Base-by-base conservation (phyloP, 768 basidiomycete species). In the Calocybe cyanea region DNA sequence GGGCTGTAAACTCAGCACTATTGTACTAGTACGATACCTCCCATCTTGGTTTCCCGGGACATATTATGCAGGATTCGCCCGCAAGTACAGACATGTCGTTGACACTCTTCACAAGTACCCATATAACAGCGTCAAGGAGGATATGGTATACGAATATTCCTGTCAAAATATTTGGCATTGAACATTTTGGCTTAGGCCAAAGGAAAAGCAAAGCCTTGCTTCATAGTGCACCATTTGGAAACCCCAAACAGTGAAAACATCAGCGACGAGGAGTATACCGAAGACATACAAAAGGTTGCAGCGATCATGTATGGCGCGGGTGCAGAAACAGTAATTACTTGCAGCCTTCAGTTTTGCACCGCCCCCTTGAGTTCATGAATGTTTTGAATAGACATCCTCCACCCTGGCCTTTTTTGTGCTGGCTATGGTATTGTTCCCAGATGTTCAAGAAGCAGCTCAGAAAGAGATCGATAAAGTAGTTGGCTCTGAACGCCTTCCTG, bases 391-490 rank as follows among this genome's bases (percentile, higher is more conserved):
- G 66, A 68, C 63, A 0, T 59, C 57, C 8, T 59, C 63, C 2
- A 48, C 61, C 0, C 37, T 70, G 2, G 48, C 51, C 9, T 50
- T 61, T 2, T 69, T 73, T 48, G 53, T 73, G 38, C 57, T 74
- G 21, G 64, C 66, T 4, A 69, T 75, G 67, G 58, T 67, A 7
- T 44, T 62, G 9, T 52, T 70, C 44, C 73, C 71, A 0, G 61
- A 66, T 6, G 56, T 63, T 10, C 68, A 68, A 46, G 45, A 39
- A n/a, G 65, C 57, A 31, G 71, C 69, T 0, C 75, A 72, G 41
- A 60, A 57, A 4, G 72, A 75, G 53, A 62, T 76, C 14, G 73
- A 75, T 48, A 30, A 36, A 1, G 59, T 74, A 4, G 48, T 74
- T 20, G 69, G 66, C 9, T 20, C 32, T 5, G 59, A 54, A n/a